Percentiles rank a stretch among this genome's conserved stretches.
phyloP scores from a whole-genome alignment of 768 basidiomycete species.

The Mycena vulgaris region DNA sequence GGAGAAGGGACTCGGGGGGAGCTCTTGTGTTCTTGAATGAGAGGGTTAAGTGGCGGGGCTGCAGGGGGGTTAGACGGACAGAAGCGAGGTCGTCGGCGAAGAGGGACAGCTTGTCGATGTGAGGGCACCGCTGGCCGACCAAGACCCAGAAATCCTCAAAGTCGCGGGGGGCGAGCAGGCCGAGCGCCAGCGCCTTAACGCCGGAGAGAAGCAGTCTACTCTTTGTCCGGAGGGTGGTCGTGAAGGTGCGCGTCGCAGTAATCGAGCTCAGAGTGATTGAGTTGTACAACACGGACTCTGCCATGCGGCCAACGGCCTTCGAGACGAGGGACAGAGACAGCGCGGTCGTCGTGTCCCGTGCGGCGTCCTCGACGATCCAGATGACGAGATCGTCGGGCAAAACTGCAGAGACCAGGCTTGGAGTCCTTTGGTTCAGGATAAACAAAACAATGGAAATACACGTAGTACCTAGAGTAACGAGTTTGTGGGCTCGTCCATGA shows the following conservation, averaged over 20 bases:
- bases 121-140: conserved; percentile 5
- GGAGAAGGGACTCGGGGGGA: background rate
- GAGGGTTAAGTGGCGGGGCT: background rate
- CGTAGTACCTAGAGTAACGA: conserved; percentile 5
- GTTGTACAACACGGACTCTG: conserved; percentile 9
- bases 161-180: background rate
- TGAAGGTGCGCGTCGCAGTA: background rate
- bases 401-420: conserved; percentile 6
- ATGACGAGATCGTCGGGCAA: conserved; percentile 19
- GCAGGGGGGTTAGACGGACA: background rate
- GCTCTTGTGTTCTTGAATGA: background rate
- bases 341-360: background rate
- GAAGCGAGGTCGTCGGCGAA: conserved; percentile 4
- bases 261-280: conserved; percentile 5
- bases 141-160: conserved; percentile 21
- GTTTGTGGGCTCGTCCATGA: conserved; percentile 6
- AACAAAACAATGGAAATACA: too few relatives aligned
- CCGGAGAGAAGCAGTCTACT: conserved; percentile 1
- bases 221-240: conserved; percentile 10
- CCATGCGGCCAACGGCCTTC: conserved; percentile 13
- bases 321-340: conserved; percentile 12
- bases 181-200: background rate
- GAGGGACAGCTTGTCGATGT: background rate
- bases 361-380: conserved; percentile 2
- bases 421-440: background rate